Evolutionary conservation across 2,329 filamentous ascomycete genomes (phyloP).

Genomic region (Apiospora arundinis): DNA sequence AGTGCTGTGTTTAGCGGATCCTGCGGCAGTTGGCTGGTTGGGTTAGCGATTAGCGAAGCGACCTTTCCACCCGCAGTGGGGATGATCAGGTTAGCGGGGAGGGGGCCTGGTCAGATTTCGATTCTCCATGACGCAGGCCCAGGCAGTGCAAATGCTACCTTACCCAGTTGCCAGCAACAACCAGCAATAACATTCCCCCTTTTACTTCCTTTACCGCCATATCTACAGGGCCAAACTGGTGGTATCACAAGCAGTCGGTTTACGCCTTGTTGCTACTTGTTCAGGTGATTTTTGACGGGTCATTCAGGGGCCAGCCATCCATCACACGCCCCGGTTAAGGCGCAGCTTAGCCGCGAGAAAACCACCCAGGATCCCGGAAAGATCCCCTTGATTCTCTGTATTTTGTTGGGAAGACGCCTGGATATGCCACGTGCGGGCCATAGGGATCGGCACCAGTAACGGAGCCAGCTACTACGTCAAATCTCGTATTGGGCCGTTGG

Average conservation of each 20-base stretch:
- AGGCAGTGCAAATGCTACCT: background rate
- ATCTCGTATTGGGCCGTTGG: constrained; percentile 2
- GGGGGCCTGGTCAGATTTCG: background rate
- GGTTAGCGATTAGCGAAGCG: background rate
- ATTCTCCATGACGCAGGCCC: background rate
- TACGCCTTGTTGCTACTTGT: no score
- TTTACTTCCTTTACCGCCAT: background rate
- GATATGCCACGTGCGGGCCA: background rate
- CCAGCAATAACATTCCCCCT: background rate
- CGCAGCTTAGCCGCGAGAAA: background rate
- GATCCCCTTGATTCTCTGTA: background rate
- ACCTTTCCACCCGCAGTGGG: constrained; percentile 6
- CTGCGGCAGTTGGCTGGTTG: background rate
- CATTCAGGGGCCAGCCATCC: background rate
- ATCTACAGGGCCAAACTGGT: background rate
- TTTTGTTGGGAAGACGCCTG: background rate
- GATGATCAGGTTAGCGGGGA: constrained; percentile 3
- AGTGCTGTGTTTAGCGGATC: constrained; percentile 5
- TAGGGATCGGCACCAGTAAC: constrained; percentile 7
- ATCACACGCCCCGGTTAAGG: background rate
- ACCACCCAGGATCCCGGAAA: background rate
- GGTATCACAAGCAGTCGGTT: background rate
- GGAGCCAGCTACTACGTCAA: constrained; percentile 1
- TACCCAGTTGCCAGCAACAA: no score
- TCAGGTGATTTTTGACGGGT: no score